phyloP scores from a whole-genome alignment of 176 grass and related monocot genomes.

The Oryza rufipogon region DNA sequence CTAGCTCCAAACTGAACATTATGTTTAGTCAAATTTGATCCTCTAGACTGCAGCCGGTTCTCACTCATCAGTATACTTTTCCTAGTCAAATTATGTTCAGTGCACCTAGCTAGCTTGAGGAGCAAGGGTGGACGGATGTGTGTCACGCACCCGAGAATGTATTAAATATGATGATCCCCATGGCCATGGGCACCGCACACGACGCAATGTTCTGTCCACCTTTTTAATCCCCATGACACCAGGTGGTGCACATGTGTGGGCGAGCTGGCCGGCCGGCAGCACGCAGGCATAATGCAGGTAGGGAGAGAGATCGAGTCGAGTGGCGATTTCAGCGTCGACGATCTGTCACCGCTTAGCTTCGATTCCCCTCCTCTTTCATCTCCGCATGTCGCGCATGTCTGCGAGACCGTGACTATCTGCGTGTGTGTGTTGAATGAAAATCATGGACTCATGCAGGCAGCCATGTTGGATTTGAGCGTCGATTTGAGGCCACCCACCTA shows the following conservation, averaged over 20 bases:
- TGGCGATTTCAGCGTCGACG: conserved; percentile 7
- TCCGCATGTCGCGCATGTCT: conserved; percentile 22
- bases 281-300: conserved; percentile 17
- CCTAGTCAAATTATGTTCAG: not conserved
- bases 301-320: not conserved
- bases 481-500: conserved; percentile 39
- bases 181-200: conserved; percentile 13
- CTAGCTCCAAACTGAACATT: not conserved
- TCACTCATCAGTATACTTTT: not conserved
- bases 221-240: conserved; percentile 21
- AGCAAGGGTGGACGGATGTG: conserved; percentile 20
- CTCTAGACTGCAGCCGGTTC: not conserved
- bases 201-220: not conserved
- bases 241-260: conserved; percentile 41
- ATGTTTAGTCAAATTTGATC: not conserved
- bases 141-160: not conserved
- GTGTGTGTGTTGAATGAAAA: not conserved
- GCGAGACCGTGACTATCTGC: not conserved
- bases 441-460: conserved; percentile 15
- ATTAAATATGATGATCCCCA: conserved; percentile 7
- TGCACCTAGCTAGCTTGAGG: not conserved
- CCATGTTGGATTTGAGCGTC: conserved; percentile 16
- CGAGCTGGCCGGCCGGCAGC: conserved; percentile 10
- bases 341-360: not conserved
- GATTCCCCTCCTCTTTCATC: not conserved